Base-by-base conservation (phyloP, 352 stramenopile species). In the Phytophthora pluvialis region DNA sequence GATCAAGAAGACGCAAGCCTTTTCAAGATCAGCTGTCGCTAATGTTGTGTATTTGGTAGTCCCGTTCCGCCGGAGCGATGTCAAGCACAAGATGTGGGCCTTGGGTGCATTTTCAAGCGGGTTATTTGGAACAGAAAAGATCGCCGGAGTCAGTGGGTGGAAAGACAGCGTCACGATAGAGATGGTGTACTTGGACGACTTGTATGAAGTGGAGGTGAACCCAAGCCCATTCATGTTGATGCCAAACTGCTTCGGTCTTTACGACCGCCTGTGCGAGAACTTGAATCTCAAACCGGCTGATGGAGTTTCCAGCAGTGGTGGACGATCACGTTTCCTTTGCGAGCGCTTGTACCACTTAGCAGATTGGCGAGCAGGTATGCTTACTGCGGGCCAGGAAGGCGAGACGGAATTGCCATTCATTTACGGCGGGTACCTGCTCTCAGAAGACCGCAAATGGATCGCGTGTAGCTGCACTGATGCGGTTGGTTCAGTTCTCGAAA, bases 1-100 rank as follows among this genome's bases (percentile, higher is more conserved):
- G 10, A 70, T 59, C n/a, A 89, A 89, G 60, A 82, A 75, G 46
- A 86, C 73, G 21, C 81, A 91, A 56, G 78, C 80, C 1, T 91
- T 90, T 52, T 81, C 80, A 13, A 69, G 82, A 40, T 88, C 77
- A 13, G 70, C 82, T 6, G 81, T 90, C 11, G 77, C 75, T 21
- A 90, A 77, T 43, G 82, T 93, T 12, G 72, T 93, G 28, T 92
- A 87, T 48, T 39, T 93, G n/a, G 81, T 91, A 0, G 81, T 83
- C 1, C 85, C 85, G 3, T 83, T 91, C 42, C 77, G 81, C 5
- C 70, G 81, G 33, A 72, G 69, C 11, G 83, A 93, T 56, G 69
- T 91, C 13, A 88, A 85, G 55, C 85, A 93, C 63, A 89, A 88
- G 53, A 75, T 84, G 65, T 93, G 85, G 85, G 50, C 72, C 5